Percentiles rank a stretch among this genome's conserved stretches.
phyloP scores from a whole-genome alignment of 768 basidiomycete species.

The Coprinopsis sp. region DNA sequence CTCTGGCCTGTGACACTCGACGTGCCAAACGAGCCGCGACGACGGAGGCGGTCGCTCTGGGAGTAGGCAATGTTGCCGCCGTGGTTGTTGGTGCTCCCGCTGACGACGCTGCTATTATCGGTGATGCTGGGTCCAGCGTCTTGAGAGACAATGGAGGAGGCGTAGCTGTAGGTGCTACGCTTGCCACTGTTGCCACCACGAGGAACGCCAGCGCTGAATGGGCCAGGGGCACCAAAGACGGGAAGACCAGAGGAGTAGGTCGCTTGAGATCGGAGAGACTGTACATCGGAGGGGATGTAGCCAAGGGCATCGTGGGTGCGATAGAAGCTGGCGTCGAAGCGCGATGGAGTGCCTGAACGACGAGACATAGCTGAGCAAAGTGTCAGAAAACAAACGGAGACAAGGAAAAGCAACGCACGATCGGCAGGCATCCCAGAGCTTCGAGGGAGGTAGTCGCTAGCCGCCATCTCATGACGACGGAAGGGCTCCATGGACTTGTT shows the following conservation, averaged over 20 bases:
- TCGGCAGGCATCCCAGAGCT: conserved; percentile 41
- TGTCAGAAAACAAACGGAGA: background rate
- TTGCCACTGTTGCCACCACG: conserved; percentile 64
- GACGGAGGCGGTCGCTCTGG: conserved; percentile 84
- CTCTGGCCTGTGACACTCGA: conserved; percentile 70
- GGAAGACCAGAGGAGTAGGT: conserved; percentile 92
- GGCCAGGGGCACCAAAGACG: conserved; percentile 68
- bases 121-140: conserved; percentile 67
- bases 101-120: conserved; percentile 58
- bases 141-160: conserved; percentile 91
- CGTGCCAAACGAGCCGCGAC: conserved; percentile 66
- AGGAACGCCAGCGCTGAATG: conserved; percentile 64
- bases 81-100: conserved; percentile 45
- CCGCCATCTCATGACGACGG: conserved; percentile 88
- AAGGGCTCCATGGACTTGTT: conserved; percentile 90
- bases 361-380: conserved; percentile 38
- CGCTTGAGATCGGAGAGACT: conserved; percentile 94
- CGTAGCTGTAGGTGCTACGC: conserved; percentile 77
- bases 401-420: conserved; percentile 35
- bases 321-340: conserved; percentile 95
- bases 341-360: conserved; percentile 86
- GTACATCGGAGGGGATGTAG: conserved; percentile 93
- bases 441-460: conserved; percentile 66
- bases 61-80: conserved; percentile 71
- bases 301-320: conserved; percentile 90